Evolutionary conservation across 305 asterid species (phyloP), one percentile per base, ranked within the genome.

Genomic region (Fraxinus ornus): DNA sequence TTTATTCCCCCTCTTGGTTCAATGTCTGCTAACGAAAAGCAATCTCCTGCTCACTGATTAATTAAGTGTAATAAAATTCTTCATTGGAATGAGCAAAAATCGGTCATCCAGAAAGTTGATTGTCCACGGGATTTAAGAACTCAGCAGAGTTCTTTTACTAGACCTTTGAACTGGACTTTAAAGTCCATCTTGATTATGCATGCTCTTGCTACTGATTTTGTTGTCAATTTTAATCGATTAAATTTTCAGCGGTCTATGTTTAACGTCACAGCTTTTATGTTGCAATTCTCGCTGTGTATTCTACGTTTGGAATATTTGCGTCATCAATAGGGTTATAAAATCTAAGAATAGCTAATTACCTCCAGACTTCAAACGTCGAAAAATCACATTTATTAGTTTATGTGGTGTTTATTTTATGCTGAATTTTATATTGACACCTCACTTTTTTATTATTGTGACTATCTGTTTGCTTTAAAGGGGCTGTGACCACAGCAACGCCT

Each of bases 401-500:
- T 39, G 19, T 57, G 66, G 66, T 6, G 66, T 60, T 68, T 17
- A 73, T 78, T 10, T 68, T 71, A 57, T 35, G 33, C 41, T 35
- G 66, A 32, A 8, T 78, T 78, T 15, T 52, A 21, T 37, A 10
- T 30, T 75, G 78, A 7, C 44, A 13, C n/a, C 32, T 83, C 28
- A 24, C 30, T 66, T 78, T 47, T 64, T 79, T 62, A 66, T 80
- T 66, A 47, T 19, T 79, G 33, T 44, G 77, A 44, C 76, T 72
- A 57, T 57, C 68, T 57, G 28, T 57, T 52, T 19, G 28, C 68
- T 62, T 62, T 26, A 19, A 39, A 73, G 41, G 62, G 19, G 39
- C 41, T 39, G 62, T 41, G 22, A 57, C 35, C 71, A 21, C 17
- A 2, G 71, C 71, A 62, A 22, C 28, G 71, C 71, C 71, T 2